Conservation (phyloP, 1,139 yeast species). For the Candida sojae region DNA sequence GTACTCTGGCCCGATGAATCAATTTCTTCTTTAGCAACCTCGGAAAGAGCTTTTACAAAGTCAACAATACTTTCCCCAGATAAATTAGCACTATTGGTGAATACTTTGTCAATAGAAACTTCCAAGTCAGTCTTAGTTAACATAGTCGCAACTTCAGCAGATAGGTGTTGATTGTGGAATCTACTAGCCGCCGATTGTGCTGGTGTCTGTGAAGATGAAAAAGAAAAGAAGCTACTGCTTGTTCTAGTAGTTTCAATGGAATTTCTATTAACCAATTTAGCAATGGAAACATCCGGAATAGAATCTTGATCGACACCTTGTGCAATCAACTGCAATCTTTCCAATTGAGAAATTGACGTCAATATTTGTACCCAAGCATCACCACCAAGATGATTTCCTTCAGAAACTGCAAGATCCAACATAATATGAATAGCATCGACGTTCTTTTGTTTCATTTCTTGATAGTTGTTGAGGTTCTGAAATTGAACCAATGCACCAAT, state of each 20-base stretch:
- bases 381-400: conserved; percentile 65
- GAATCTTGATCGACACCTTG: conserved; percentile 85
- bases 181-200: conserved; percentile 46
- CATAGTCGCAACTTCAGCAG: conserved; percentile 43
- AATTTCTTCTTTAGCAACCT: conserved; percentile 88
- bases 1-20: conserved; percentile 81
- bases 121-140: conserved; percentile 76
- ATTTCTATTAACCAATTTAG: conserved; percentile 60
- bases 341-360: conserved; percentile 84
- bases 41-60: conserved; percentile 84
- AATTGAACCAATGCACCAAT: conserved; percentile 89
- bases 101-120: conserved; percentile 84
- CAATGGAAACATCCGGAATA: conserved; percentile 83
- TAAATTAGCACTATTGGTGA: conserved; percentile 77
- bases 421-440: conserved; percentile 76
- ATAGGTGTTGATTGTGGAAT: conserved; percentile 47
- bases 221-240: conserved; percentile 51
- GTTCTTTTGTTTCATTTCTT: conserved; percentile 78
- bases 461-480: conserved; percentile 75
- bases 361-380: conserved; percentile 83
- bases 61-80: conserved; percentile 83
- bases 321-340: conserved; percentile 83
- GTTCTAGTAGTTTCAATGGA: conserved; percentile 56
- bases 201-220: conserved; percentile 34
- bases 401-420: conserved; percentile 74